These are phyloP conservation scores for Rhizopogon rudus DNA, from an alignment of 768 basidiomycete genomes.

Conservation along the genomic window DNA sequence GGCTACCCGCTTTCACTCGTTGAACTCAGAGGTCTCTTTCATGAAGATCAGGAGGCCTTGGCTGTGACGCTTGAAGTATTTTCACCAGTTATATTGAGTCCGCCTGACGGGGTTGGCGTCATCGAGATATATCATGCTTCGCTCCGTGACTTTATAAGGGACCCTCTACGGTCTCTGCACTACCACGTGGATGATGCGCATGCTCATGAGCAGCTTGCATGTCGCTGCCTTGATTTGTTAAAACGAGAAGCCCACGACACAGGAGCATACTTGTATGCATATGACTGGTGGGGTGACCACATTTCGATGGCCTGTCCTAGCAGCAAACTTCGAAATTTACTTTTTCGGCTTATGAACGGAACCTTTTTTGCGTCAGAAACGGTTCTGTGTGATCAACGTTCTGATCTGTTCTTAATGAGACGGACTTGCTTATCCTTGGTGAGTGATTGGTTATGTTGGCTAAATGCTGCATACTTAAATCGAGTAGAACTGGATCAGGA, in stretches of 20 bases:
- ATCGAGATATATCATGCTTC: not conserved
- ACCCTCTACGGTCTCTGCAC: not conserved
- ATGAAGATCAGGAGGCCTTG: not conserved
- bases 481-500: not conserved
- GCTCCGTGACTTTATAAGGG: not conserved
- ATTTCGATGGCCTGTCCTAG: not conserved
- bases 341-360: not conserved
- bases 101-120: not conserved
- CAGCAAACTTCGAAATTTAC: not conserved
- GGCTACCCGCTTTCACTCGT: not conserved
- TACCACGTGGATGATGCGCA: not conserved
- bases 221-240: not conserved
- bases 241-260: too few relatives aligned
- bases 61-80: not conserved
- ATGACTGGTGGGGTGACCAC: not conserved
- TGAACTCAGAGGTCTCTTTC: not conserved
- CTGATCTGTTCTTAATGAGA: not conserved
- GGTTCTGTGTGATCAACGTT: too few relatives aligned
- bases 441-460: not conserved
- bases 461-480: not conserved
- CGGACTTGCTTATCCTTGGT: slow-evolving; percentile 10
- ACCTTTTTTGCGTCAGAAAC: too few relatives aligned
- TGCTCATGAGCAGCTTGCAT: not conserved
- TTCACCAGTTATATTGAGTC: not conserved
- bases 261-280: not conserved